Base-by-base conservation (phyloP, 139 green algal genomes). In the Chlamydomonas sp. region DNA sequence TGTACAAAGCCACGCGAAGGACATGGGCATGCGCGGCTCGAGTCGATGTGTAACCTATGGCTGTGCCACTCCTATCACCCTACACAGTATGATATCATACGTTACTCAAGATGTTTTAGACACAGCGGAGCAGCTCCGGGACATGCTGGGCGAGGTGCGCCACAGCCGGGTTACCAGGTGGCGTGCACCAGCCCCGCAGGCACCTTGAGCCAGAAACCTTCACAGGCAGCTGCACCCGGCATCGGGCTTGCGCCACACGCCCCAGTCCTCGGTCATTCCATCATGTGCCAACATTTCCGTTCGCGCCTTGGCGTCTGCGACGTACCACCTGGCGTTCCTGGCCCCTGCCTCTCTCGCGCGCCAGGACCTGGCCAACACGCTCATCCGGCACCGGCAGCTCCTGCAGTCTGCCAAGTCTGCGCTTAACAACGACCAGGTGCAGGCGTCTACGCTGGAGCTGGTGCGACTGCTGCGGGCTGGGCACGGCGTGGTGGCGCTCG, bases 141-240 rank as follows among this genome's bases (percentile, higher is more conserved):
- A 93, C 64, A 79, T 93, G 58, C 74, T 93, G 4, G 90, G 90
- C 61, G 90, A 91, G 90, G 90, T 93, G 75, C 17, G 73, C n/a
- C 31, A 49, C 31, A 49, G 31, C 31, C 31, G 31, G 31, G 31
- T 49, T 49, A 49, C 31, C 31, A 49, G 31, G 31, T 49, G 31
- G 31, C 31, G 31, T 49, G 31, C 0, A 49, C 31, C 31, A 49
- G 31, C 31, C 31, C 31, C 31, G 31, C 31, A 49, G 31, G 31
- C 31, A 49, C 31, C 31, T 49, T 49, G 31, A 49, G 31, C 31
- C 31, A 49, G 31, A 49, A 49, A 49, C 31, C 31, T 49, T 49
- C 31, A 49, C 31, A 49, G 31, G 31, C 31, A 49, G 31, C 31
- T 49, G 31, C 31, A 49, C 31, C 31, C 31, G 31, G 31, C 31